phyloP scores from a whole-genome alignment of 768 basidiomycete species.

The Leucosporidium yakuticum region DNA sequence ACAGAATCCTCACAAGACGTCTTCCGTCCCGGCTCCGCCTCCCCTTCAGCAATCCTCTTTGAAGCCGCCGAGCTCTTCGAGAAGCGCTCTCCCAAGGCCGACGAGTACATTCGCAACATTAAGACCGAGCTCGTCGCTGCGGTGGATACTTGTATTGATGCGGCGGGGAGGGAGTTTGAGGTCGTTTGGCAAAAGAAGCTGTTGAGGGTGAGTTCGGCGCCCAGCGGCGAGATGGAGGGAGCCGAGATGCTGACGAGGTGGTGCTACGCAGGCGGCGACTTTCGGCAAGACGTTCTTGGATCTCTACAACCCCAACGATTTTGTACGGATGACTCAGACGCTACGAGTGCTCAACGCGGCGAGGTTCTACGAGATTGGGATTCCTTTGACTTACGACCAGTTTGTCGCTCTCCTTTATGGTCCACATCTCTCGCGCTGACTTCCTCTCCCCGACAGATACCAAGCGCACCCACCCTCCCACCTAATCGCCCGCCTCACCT shows the following conservation, averaged over 20 bases:
- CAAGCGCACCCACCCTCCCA: constrained; percentile 61
- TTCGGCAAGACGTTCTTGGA: constrained; percentile 93
- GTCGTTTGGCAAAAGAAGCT: constrained; percentile 80
- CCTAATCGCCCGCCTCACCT: constrained; percentile 73
- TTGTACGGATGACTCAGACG: constrained; percentile 84
- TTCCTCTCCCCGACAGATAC: neutral
- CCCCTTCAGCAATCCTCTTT: constrained; percentile 82
- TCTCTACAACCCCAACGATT: constrained; percentile 83
- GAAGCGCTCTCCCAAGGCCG: constrained; percentile 74
- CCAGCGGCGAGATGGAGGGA: neutral
- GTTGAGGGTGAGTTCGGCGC: constrained; percentile 55
- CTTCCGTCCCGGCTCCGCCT: constrained; percentile 86
- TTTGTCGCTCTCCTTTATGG: constrained; percentile 46
- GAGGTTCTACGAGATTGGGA: constrained; percentile 82
- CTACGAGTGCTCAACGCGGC: constrained; percentile 92
- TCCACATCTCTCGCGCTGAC: neutral
- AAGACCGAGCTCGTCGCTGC: constrained; percentile 76
- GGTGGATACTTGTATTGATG: constrained; percentile 87
- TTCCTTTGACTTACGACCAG: constrained; percentile 88
- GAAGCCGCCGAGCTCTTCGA: constrained; percentile 88
- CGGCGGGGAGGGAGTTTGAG: constrained; percentile 87
- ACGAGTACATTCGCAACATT: constrained; percentile 84
- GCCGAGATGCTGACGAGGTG: neutral
- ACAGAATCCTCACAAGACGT: constrained; percentile 71
- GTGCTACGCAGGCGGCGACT: constrained; percentile 69